A percentile compares a stretch with the other conserved stretches of the same genome.
These are phyloP conservation scores for Candida smagusa DNA, from an alignment of 1,139 yeast genomes.

Conservation along the genomic window DNA sequence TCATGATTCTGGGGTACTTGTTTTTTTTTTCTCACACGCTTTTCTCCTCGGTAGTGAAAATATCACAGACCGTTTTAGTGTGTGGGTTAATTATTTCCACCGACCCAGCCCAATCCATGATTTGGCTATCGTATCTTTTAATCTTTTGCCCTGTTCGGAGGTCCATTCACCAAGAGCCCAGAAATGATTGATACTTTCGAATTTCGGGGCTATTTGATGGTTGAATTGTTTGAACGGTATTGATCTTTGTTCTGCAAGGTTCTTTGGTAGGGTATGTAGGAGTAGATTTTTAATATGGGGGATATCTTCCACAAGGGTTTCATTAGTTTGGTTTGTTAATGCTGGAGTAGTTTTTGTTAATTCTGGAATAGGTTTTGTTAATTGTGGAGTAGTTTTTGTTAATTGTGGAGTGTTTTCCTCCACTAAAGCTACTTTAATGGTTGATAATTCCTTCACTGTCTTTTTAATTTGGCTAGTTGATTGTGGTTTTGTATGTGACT, in stretches of 20 bases:
- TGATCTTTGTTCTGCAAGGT: conserved; percentile 18
- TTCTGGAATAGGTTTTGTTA: too few relatives aligned
- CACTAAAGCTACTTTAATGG: too few relatives aligned
- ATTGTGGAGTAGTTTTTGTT: too few relatives aligned
- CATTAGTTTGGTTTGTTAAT: too few relatives aligned
- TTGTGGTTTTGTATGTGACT: too few relatives aligned
- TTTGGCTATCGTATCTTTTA: conserved; percentile 52
- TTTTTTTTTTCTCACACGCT: conserved; percentile 1
- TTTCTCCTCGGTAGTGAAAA: not conserved
- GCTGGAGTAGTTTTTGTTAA: too few relatives aligned
- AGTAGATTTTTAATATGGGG: not conserved
- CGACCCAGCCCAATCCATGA: conserved; percentile 39
- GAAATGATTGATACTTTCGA: conserved; percentile 48
- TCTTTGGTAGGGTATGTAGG: conserved; percentile 17
- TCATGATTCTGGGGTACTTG: conserved; percentile 9
- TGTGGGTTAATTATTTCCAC: conserved; percentile 1
- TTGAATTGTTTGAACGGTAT: conserved; percentile 30
- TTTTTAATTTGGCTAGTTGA: too few relatives aligned
- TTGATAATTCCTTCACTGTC: too few relatives aligned
- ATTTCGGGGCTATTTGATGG: conserved; percentile 42
- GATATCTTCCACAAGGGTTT: too few relatives aligned
- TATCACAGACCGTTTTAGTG: not conserved
- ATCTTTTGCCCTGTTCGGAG: conserved; percentile 37
- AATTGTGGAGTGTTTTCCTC: too few relatives aligned
- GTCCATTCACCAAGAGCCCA: conserved; percentile 70